These are phyloP conservation scores for Wickerhamomyces mucosus DNA, from an alignment of 805 yeast genomes.

Conservation along the genomic window DNA sequence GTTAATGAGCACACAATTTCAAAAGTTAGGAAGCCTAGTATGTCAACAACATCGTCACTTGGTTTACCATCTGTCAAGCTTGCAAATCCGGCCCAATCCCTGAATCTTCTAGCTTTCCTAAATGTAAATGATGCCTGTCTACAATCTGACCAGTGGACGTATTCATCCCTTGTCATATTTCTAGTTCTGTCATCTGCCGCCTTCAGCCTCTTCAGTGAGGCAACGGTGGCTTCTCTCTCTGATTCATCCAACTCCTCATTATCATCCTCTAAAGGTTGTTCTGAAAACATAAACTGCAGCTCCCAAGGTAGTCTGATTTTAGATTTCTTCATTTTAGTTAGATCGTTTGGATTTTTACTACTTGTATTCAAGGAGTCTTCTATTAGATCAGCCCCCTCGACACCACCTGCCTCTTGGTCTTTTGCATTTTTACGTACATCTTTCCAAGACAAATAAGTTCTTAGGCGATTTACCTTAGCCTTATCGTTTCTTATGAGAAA, in stretches of 20 bases:
- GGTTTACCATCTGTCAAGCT: constrained; percentile 84
- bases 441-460: constrained; percentile 93
- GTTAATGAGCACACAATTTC: constrained; percentile 94
- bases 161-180: constrained; percentile 93
- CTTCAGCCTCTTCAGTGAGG: constrained; percentile 81
- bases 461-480: constrained; percentile 84
- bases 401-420: constrained; percentile 55
- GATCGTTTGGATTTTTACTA: constrained; percentile 30
- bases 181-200: constrained; percentile 90
- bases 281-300: constrained; percentile 83
- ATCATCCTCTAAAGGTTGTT: constrained; percentile 71
- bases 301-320: constrained; percentile 93
- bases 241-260: constrained; percentile 67
- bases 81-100: constrained; percentile 92
- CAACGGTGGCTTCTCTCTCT: constrained; percentile 80
- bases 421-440: constrained; percentile 82
- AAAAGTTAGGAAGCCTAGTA: constrained; percentile 88
- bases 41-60: constrained; percentile 93
- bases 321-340: constrained; percentile 59
- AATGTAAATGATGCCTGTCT: constrained; percentile 96
- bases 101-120: constrained; percentile 84
- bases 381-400: constrained; percentile 42
- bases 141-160: constrained; percentile 98
- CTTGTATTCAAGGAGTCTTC: constrained; percentile 31
- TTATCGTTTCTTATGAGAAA: constrained; percentile 86